phyloP scores from a whole-genome alignment of 345 rosid species.

The Odontarrhena argentea region DNA sequence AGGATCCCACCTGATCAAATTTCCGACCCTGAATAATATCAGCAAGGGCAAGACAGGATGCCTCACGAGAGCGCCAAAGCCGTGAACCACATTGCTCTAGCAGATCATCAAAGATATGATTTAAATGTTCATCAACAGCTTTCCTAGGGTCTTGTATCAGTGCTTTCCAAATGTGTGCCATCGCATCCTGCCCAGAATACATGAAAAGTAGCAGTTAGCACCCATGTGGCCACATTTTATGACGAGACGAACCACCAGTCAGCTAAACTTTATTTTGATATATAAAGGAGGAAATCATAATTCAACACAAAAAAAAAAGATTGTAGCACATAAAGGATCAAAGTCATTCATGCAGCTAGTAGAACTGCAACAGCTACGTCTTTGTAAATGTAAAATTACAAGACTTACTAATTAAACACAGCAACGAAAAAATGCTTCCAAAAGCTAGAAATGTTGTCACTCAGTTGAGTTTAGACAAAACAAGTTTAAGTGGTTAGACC shows the following conservation, averaged over 20 bases:
- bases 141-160: conserved; percentile 76
- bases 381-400: conserved; percentile 1
- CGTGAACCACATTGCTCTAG: conserved; percentile 79
- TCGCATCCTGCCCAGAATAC: conserved; percentile 70
- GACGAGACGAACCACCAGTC: conserved; percentile 12
- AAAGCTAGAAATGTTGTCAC: conserved; percentile 21
- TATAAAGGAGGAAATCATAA: neutral
- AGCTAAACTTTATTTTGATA: neutral
- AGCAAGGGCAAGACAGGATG: conserved; percentile 91
- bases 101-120: conserved; percentile 81
- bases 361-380: conserved; percentile 17
- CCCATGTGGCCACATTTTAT: conserved; percentile 12
- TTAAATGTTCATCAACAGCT: conserved; percentile 84
- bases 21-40: conserved; percentile 93
- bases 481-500: neutral
- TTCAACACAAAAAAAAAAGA: neutral
- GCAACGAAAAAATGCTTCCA: conserved; percentile 16
- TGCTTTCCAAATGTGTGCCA: conserved; percentile 97
- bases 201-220: conserved; percentile 28
- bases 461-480: conserved; percentile 25
- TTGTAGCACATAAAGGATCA: conserved; percentile 10
- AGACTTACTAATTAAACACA: conserved; percentile 6
- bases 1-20: conserved; percentile 73
- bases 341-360: conserved; percentile 20
- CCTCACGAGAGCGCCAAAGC: conserved; percentile 98